Evolutionary conservation across 331 rosid genomes (phyloP).

Genomic region (Dryas integrifolia): DNA sequence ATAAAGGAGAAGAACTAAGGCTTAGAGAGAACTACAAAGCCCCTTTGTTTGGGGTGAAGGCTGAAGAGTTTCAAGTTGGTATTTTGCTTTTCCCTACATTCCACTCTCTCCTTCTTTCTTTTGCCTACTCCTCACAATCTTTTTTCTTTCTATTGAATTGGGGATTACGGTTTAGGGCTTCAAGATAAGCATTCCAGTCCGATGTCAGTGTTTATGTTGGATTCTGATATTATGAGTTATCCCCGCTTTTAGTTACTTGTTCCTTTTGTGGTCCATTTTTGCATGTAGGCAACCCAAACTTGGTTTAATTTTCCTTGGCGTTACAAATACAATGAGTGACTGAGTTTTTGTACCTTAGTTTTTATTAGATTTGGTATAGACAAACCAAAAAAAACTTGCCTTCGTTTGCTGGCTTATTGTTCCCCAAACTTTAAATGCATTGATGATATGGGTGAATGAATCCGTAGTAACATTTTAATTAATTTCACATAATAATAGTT

Average conservation of each 20-base stretch:
- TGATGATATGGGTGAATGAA: neutral
- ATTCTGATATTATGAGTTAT: neutral
- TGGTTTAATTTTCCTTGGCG: neutral
- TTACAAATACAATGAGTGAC: neutral
- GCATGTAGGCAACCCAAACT: neutral
- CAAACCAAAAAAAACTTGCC: neutral
- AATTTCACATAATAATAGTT: neutral
- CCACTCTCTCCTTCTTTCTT: neutral
- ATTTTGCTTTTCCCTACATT: constrained; percentile 11
- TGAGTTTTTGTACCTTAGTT: neutral
- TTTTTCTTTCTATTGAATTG: neutral
- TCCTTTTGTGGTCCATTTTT: neutral
- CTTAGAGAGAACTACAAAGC: neutral
- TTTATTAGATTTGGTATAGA: neutral
- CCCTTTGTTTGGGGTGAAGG: constrained; percentile 1
- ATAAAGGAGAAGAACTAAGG: constrained; percentile 2
- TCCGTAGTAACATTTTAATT: neutral
- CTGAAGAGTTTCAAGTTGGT: constrained; percentile 3
- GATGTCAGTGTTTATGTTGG: neutral
- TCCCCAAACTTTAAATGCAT: neutral
- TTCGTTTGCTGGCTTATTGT: neutral
- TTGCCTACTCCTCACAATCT: neutral
- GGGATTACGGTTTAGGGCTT: neutral
- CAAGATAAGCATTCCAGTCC: neutral
- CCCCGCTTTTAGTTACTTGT: neutral